These are phyloP conservation scores for Ascochyta rabiei DNA, from an alignment of 2,329 filamentous ascomycete genomes.

Conservation along the genomic window DNA sequence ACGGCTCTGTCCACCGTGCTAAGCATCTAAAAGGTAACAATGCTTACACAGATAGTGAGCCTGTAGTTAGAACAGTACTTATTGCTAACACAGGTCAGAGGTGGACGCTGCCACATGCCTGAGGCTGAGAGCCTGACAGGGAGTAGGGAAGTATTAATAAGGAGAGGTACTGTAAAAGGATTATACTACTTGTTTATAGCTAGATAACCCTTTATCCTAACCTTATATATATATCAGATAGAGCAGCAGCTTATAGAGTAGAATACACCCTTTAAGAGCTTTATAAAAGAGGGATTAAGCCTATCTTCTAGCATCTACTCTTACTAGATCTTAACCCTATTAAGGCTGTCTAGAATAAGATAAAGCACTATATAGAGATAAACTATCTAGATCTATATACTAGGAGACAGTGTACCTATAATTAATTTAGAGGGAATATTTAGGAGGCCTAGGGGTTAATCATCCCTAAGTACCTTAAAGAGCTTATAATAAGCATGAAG, in stretches of 20 bases:
- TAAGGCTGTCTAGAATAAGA: slow-evolving; percentile 11
- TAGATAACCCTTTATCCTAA: slow-evolving; percentile 9
- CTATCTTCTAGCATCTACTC: slow-evolving; percentile 5
- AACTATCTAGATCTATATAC: background rate
- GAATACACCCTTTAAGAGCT: slow-evolving; percentile 1
- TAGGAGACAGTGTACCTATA: background rate
- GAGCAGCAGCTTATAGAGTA: slow-evolving; percentile 5
- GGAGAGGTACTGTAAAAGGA: slow-evolving; percentile 21
- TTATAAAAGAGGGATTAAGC: background rate
- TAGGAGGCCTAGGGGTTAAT: slow-evolving; percentile 9
- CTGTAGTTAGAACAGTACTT: too few relatives aligned
- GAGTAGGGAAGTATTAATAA: slow-evolving; percentile 31
- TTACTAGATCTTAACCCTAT: slow-evolving; percentile 19
- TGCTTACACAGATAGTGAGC: too few relatives aligned
- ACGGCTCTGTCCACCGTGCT: too few relatives aligned
- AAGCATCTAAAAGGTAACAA: too few relatives aligned
- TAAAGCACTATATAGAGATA: background rate
- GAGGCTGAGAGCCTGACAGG: too few relatives aligned
- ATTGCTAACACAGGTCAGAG: too few relatives aligned
- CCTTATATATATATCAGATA: slow-evolving; percentile 17
- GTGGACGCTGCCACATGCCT: too few relatives aligned
- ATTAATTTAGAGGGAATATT: background rate
- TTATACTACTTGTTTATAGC: background rate
- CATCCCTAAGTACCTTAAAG: background rate
- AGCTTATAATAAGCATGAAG: slow-evolving; percentile 4